Percentiles rank a stretch among this genome's conserved stretches.
Conservation (phyloP, 305 asterid species). For the Fraxinus paxiana region DNA sequence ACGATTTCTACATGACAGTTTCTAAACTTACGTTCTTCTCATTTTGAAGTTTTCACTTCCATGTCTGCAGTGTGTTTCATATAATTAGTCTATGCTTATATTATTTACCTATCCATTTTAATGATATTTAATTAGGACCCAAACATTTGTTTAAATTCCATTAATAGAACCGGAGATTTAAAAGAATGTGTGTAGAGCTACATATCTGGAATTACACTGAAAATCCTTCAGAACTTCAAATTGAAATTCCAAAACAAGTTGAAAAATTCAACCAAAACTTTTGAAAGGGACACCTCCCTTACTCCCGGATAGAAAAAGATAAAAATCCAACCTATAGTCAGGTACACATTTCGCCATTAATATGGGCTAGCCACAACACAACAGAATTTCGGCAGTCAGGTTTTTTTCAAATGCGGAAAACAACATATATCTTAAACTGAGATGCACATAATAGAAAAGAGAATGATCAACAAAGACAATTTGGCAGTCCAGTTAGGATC, state of each 20-base stretch:
- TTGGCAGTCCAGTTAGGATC: neutral
- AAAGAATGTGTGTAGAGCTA: neutral
- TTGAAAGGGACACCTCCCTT: neutral
- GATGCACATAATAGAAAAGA: neutral
- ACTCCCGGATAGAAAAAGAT: neutral
- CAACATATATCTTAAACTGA: neutral
- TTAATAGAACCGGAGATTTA: conserved; percentile 1
- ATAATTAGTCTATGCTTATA: neutral
- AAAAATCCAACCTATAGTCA: neutral
- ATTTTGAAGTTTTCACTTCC: neutral
- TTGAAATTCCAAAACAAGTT: neutral
- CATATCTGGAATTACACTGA: neutral
- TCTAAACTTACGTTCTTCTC: neutral
- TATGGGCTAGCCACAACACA: neutral
- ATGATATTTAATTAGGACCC: neutral
- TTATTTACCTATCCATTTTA: neutral
- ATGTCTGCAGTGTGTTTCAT: neutral
- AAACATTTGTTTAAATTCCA: neutral
- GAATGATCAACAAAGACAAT: neutral
- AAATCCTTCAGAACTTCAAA: neutral
- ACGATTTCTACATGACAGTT: neutral
- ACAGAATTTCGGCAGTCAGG: neutral
- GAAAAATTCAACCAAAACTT: neutral
- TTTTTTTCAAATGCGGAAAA: neutral
- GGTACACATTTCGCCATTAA: neutral